phyloP scores from a whole-genome alignment of 805 yeast species.

The Spathaspora boniae region DNA sequence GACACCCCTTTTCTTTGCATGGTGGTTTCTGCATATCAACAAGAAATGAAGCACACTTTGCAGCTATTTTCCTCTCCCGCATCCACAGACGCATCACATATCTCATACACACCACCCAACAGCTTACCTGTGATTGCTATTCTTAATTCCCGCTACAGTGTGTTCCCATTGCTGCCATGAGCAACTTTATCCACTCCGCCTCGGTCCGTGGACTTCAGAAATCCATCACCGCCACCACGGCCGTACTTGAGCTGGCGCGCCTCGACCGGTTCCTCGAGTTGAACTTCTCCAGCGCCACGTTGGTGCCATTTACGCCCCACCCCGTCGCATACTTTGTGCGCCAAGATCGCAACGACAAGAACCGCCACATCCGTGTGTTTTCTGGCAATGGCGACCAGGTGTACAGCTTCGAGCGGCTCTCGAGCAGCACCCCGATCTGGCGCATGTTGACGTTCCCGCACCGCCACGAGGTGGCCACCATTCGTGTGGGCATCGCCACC shows the following conservation, averaged over 20 bases:
- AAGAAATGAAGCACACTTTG: not conserved
- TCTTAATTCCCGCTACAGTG: not conserved
- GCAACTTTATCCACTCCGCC: constrained; percentile 41
- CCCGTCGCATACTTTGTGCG: constrained; percentile 47
- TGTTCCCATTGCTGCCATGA: constrained; percentile 13
- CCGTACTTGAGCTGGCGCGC: constrained; percentile 40
- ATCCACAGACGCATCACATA: not conserved
- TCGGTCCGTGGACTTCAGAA: constrained; percentile 44
- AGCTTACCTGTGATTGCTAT: constrained; percentile 1
- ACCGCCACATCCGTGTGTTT: constrained; percentile 48
- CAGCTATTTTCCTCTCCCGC: constrained; percentile 1
- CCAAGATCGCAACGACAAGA: constrained; percentile 45
- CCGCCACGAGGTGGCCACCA: constrained; percentile 47
- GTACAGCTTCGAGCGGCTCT: constrained; percentile 50
- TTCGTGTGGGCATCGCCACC: constrained; percentile 46
- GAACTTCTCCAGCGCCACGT: constrained; percentile 37
- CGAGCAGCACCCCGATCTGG: constrained; percentile 51
- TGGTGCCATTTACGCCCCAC: constrained; percentile 36
- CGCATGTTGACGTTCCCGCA: constrained; percentile 42
- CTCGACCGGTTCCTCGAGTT: constrained; percentile 35
- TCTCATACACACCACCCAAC: not conserved
- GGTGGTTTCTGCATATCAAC: not conserved
- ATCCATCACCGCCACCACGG: constrained; percentile 37
- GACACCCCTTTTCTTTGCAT: not conserved
- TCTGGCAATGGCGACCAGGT: constrained; percentile 38